These are phyloP conservation scores for Umbelopsis vinacea DNA, from an alignment of 192 early-diverging fungal genomes.

Conservation along the genomic window DNA sequence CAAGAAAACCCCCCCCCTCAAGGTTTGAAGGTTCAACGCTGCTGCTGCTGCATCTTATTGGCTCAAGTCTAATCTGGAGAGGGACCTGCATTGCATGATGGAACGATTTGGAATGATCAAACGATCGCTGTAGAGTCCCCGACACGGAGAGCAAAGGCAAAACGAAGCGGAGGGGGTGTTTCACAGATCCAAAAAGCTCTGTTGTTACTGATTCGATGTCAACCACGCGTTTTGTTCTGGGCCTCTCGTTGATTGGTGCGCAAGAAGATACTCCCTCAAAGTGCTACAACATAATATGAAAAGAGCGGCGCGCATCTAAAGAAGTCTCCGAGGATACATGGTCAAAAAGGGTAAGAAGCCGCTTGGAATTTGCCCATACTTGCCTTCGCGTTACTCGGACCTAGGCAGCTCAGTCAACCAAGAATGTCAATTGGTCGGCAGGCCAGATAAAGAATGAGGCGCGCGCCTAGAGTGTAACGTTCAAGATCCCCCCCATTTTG, in stretches of 20 bases:
- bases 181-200: not conserved
- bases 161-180: too few relatives aligned
- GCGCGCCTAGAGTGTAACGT: not conserved
- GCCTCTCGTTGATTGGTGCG: too few relatives aligned
- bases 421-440: constrained; percentile 18
- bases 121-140: too few relatives aligned
- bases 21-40: too few relatives aligned
- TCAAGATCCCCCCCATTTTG: not conserved
- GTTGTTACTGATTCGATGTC: constrained; percentile 11
- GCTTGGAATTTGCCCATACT: not conserved
- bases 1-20: too few relatives aligned
- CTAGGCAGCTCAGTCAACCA: not conserved
- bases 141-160: too few relatives aligned
- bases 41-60: too few relatives aligned
- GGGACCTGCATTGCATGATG: too few relatives aligned
- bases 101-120: too few relatives aligned
- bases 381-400: not conserved
- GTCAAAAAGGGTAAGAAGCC: not conserved
- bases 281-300: too few relatives aligned
- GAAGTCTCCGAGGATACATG: not conserved
- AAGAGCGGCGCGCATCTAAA: not conserved
- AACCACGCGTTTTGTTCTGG: not conserved
- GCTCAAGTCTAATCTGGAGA: too few relatives aligned
- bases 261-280: too few relatives aligned
- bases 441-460: constrained; percentile 16